phyloP scores from a whole-genome alignment of 352 stramenopile species.

The Pythium vanterpoolii region DNA sequence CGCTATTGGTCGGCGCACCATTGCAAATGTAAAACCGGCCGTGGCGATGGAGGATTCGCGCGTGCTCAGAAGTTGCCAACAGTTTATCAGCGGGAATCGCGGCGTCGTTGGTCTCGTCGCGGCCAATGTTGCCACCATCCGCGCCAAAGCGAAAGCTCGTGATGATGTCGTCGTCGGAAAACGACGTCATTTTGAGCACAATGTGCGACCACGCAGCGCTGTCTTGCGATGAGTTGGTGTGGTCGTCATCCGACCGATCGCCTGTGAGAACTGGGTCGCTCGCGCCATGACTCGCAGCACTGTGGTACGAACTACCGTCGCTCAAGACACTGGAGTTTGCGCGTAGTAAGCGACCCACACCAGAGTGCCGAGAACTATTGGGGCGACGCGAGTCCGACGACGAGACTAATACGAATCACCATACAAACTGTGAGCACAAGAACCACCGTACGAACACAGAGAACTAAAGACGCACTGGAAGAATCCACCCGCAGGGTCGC shows the following conservation, averaged over 20 bases:
- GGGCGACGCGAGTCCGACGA: slow-evolving; percentile 40
- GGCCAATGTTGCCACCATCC: slow-evolving; percentile 50
- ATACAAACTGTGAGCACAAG: background rate
- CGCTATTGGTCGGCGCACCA: slow-evolving; percentile 38
- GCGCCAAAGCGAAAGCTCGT: slow-evolving; percentile 72
- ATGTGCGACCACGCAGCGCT: slow-evolving; percentile 57
- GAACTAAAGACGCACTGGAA: slow-evolving; percentile 38
- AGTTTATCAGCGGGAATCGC: slow-evolving; percentile 77
- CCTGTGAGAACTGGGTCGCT: background rate
- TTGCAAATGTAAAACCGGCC: slow-evolving; percentile 69
- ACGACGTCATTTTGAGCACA: slow-evolving; percentile 83
- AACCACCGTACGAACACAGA: background rate
- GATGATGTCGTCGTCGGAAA: slow-evolving; percentile 66
- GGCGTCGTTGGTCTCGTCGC: slow-evolving; percentile 46
- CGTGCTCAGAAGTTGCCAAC: slow-evolving; percentile 47
- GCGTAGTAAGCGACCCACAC: slow-evolving; percentile 56
- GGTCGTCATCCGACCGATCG: background rate
- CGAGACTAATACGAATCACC: slow-evolving; percentile 27
- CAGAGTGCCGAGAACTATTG: slow-evolving; percentile 51
- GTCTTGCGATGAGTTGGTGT: background rate
- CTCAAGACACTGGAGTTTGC: slow-evolving; percentile 36
- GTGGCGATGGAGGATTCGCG: slow-evolving; percentile 46
- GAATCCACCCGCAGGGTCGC: slow-evolving; percentile 54
- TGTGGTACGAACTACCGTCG: slow-evolving; percentile 13
- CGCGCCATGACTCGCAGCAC: slow-evolving; percentile 10